These are phyloP conservation scores for Botryotinia narcissicola DNA, from an alignment of 2,329 filamentous ascomycete genomes.

Conservation along the genomic window DNA sequence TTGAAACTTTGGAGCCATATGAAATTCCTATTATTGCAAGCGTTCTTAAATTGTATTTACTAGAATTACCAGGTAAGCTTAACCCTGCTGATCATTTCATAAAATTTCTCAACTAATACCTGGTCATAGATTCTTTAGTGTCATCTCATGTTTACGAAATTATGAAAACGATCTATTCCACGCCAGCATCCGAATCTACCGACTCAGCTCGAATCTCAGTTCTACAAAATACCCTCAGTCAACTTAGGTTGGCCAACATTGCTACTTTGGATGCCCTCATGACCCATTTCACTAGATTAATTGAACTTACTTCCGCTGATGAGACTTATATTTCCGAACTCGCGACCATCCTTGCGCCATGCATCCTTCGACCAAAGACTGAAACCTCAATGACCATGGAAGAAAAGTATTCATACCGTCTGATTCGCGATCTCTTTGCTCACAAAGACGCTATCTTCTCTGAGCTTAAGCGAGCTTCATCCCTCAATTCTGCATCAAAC, in stretches of 20 bases:
- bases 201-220: conserved; percentile 82
- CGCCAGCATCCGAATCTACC: conserved; percentile 70
- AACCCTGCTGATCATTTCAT: too few species aligned
- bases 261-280: conserved; percentile 97
- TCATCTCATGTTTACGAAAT: conserved; percentile 99
- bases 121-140: conserved; percentile 78
- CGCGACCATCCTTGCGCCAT: conserved; percentile 74
- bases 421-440: conserved; percentile 86
- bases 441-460: conserved; percentile 96
- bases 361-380: conserved; percentile 79
- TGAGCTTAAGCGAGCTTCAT: conserved; percentile 87
- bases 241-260: conserved; percentile 94
- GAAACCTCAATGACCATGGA: conserved; percentile 93
- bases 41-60: conserved; percentile 87
- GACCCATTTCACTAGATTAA: conserved; percentile 95
- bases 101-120: conserved; percentile 27
- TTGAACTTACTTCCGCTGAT: conserved; percentile 94
- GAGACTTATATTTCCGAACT: conserved; percentile 78
- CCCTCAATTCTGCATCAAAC: conserved; percentile 62
- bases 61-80: conserved; percentile 83
- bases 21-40: conserved; percentile 94
- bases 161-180: conserved; percentile 92
- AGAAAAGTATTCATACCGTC: conserved; percentile 86
- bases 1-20: conserved; percentile 78
- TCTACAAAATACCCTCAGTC: conserved; percentile 91